Conservation (phyloP, 2,329 filamentous ascomycete genomes). For the Colletotrichum ledebouriae region DNA sequence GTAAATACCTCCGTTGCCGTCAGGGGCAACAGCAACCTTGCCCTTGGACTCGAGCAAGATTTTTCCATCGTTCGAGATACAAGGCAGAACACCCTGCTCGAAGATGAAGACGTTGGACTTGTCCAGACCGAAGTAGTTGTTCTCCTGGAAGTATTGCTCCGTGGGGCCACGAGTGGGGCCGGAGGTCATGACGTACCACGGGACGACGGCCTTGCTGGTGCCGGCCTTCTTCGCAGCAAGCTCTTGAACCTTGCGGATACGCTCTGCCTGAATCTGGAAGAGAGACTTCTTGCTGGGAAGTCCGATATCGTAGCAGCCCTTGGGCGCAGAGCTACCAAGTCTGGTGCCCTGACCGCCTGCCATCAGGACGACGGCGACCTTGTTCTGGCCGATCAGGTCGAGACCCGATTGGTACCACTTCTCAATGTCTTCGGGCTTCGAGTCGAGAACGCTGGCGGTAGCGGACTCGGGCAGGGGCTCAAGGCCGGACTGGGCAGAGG, state of each 20-base stretch:
- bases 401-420: conserved; percentile 88
- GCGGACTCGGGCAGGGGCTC: conserved; percentile 91
- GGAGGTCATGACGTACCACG: conserved; percentile 99
- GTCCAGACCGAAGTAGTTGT: conserved; percentile 91
- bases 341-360: conserved; percentile 96
- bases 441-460: conserved; percentile 92
- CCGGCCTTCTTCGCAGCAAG: conserved; percentile 79
- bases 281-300: conserved; percentile 93
- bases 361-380: conserved; percentile 92
- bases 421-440: conserved; percentile 80
- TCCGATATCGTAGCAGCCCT: conserved; percentile 97
- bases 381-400: conserved; percentile 82
- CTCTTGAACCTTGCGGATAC: conserved; percentile 87
- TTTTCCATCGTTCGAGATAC: conserved; percentile 97
- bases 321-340: conserved; percentile 93
- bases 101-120: conserved; percentile 92
- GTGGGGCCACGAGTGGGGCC: conserved; percentile 92
- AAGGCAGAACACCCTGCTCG: conserved; percentile 96
- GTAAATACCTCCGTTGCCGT: conserved; percentile 98
- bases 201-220: conserved; percentile 73
- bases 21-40: conserved; percentile 93
- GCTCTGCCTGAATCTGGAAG: conserved; percentile 97
- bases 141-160: conserved; percentile 91
- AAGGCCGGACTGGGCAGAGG: conserved; percentile 67
- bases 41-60: conserved; percentile 93